phyloP scores from a whole-genome alignment of 176 grass and related monocot genomes.

The Aegilops bicornis region DNA sequence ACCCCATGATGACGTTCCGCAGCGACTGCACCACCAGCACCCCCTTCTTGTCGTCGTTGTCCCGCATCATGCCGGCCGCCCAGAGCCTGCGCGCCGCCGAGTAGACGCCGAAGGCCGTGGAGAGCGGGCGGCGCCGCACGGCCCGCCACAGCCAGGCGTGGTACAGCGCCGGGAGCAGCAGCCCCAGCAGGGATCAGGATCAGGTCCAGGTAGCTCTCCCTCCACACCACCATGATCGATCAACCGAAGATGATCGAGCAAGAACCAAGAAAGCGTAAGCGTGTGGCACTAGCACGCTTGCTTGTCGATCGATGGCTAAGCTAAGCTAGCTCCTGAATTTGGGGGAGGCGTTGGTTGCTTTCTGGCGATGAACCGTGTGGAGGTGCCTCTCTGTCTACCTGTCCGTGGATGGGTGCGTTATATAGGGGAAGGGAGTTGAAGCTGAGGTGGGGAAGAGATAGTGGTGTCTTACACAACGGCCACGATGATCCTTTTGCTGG shows the following conservation, averaged over 20 bases:
- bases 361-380: constrained; percentile 8
- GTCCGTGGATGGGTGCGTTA: background rate
- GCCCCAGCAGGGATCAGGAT: constrained; percentile 60
- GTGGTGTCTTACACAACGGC: constrained; percentile 50
- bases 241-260: background rate
- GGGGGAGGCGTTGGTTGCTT: background rate
- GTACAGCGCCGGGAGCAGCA: constrained; percentile 71
- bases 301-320: background rate
- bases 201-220: constrained; percentile 67
- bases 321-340: background rate
- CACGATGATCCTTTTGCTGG: constrained; percentile 17
- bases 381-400: background rate
- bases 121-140: constrained; percentile 46
- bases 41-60: constrained; percentile 80
- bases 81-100: constrained; percentile 61
- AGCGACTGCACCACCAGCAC: constrained; percentile 88
- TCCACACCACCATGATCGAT: constrained; percentile 74
- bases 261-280: too few species aligned
- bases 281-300: background rate
- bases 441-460: background rate
- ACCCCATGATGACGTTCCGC: constrained; percentile 92
- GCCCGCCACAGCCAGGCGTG: constrained; percentile 78
- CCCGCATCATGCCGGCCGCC: constrained; percentile 67
- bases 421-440: constrained; percentile 19
- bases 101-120: constrained; percentile 73